Conservation (phyloP, 768 basidiomycete species). For the Termitomyces sp. region DNA sequence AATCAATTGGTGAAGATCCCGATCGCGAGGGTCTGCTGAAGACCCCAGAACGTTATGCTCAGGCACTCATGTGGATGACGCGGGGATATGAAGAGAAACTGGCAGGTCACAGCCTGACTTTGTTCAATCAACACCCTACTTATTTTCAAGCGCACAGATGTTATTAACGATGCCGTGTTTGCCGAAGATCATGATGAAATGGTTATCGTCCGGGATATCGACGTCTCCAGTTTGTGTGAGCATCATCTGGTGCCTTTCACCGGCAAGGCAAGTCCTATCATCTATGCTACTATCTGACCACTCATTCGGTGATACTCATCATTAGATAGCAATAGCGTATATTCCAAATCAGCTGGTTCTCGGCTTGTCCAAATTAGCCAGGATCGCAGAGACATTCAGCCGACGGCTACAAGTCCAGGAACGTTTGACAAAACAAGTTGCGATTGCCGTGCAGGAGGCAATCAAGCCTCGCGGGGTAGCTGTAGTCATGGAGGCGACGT, state of each 20-base stretch:
- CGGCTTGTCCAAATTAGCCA: constrained; percentile 92
- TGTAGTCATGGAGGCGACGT: constrained; percentile 98
- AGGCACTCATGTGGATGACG: constrained; percentile 99
- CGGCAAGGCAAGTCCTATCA: constrained; percentile 69
- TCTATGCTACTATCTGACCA: constrained; percentile 6
- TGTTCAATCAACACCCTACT: constrained; percentile 9
- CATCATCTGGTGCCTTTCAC: constrained; percentile 98
- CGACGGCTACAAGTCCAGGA: constrained; percentile 97
- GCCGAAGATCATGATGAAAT: constrained; percentile 99
- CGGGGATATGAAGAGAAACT: constrained; percentile 96
- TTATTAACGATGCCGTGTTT: constrained; percentile 98
- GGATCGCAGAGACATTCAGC: constrained; percentile 96
- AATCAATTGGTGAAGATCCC: constrained; percentile 98
- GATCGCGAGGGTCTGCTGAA: constrained; percentile 87
- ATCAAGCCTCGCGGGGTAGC: constrained; percentile 97
- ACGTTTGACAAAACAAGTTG: constrained; percentile 95
- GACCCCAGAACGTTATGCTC: constrained; percentile 94
- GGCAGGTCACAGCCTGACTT: constrained; percentile 51
- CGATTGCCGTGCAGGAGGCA: constrained; percentile 96
- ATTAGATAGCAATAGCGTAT: constrained; percentile 93
- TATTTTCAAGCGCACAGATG: constrained; percentile 58
- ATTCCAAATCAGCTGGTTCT: constrained; percentile 94
- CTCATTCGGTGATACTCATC: constrained; percentile 21
- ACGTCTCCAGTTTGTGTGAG: constrained; percentile 96
- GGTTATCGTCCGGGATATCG: constrained; percentile 97